Percentiles rank a stretch among this genome's conserved stretches.
These are phyloP conservation scores for Gossypium ekmanianum DNA, from an alignment of 345 rosid species.

Conservation along the genomic window DNA sequence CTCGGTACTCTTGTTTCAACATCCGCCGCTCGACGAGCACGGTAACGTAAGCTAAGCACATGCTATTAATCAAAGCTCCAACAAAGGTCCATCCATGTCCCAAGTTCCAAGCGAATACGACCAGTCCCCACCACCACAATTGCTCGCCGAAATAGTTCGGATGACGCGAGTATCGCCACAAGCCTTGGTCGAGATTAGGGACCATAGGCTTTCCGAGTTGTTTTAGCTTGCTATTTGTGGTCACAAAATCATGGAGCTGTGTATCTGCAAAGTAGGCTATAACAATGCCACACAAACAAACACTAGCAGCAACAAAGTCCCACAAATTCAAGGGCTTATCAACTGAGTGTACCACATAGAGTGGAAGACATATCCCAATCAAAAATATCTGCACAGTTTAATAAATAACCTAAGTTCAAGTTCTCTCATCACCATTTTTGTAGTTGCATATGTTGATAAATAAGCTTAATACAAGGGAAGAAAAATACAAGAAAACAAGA, in stretches of 20 bases:
- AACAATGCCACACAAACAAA: slow-evolving; percentile 59
- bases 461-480: too few relatives aligned
- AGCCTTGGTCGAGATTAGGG: slow-evolving; percentile 64
- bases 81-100: slow-evolving; percentile 71
- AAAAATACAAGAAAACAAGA: too few relatives aligned
- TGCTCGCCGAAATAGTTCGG: slow-evolving; percentile 97
- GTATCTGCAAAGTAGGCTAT: slow-evolving; percentile 80
- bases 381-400: slow-evolving; percentile 62
- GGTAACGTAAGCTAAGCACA: slow-evolving; percentile 83
- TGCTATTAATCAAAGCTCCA: slow-evolving; percentile 68
- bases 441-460: not conserved
- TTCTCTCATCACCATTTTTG: not conserved
- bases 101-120: slow-evolving; percentile 74
- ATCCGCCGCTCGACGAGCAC: slow-evolving; percentile 78
- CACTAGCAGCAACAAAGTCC: slow-evolving; percentile 57
- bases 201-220: slow-evolving; percentile 65
- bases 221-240: slow-evolving; percentile 55
- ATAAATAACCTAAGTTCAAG: not conserved
- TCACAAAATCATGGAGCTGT: slow-evolving; percentile 72
- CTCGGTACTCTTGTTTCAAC: slow-evolving; percentile 69
- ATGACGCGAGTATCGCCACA: slow-evolving; percentile 84
- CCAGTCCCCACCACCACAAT: slow-evolving; percentile 99
- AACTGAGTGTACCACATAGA: slow-evolving; percentile 54
- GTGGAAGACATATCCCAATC: slow-evolving; percentile 74
- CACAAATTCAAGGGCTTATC: slow-evolving; percentile 58